Percentiles rank a stretch among this genome's conserved stretches.
phyloP scores from a whole-genome alignment of 2,329 filamentous ascomycete species.

The Botrytis sinoallii region DNA sequence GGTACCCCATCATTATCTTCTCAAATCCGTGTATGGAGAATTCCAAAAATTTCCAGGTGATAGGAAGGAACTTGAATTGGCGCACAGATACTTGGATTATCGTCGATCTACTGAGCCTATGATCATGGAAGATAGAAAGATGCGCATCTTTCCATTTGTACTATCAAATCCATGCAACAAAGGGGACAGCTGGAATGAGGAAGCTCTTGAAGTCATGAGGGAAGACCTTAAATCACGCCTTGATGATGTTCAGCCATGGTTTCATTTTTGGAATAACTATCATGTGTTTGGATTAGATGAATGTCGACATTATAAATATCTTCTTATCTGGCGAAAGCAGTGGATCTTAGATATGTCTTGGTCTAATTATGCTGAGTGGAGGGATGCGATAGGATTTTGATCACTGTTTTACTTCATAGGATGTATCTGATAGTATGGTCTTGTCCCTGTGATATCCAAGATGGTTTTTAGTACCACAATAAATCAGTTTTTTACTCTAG shows the following conservation, averaged over 20 bases:
- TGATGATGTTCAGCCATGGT: neutral
- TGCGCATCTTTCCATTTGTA: no score
- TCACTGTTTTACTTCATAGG: neutral
- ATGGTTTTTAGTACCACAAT: neutral
- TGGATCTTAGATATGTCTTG: neutral
- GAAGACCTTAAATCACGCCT: neutral
- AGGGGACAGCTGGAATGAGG: neutral
- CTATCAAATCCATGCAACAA: neutral
- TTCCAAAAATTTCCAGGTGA: accelerated
- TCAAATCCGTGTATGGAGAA: neutral
- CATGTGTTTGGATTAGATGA: neutral
- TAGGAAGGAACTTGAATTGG: neutral
- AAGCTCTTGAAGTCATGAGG: neutral
- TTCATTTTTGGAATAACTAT: neutral
- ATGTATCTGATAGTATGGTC: neutral
- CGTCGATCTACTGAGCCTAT: neutral
- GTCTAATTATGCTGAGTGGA: neutral
- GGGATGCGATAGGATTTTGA: neutral
- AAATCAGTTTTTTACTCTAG: neutral
- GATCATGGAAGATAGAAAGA: neutral
- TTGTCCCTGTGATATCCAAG: neutral
- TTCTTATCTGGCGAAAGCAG: neutral
- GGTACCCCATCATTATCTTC: neutral
- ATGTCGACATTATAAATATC: neutral
- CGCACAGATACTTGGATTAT: neutral